Evolutionary conservation across 2,329 filamentous ascomycete genomes (phyloP), one percentile per base, ranked within the genome.

Genomic region (Dactylonectria macrodidyma): DNA sequence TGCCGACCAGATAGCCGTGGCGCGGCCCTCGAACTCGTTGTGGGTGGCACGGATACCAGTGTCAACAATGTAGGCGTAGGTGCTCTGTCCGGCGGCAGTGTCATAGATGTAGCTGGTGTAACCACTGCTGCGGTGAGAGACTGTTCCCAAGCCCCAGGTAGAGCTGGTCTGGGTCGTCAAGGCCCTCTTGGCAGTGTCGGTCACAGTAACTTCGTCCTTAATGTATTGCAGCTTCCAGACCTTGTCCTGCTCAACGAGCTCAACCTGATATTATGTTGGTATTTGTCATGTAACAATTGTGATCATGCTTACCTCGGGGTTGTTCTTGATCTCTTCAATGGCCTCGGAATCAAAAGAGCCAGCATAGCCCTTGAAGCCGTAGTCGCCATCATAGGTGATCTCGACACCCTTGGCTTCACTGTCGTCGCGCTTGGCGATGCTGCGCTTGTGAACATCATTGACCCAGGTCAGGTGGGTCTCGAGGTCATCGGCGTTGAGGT

Each of bases 41-140:
- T 92, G 90, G 5, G 84, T 82, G 24, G 81, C 80, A 54, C 80
- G 81, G 71, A 92, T 87, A 72, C 90, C 90, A 5, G 89, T 91
- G 78, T 92, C 90, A 54, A 92, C 85, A 24, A 92, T 79, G 77
- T 88, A 92, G 52, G 85, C 86, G 36, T 87, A 90, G 71, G 87
- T 87, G 44, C 84, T 85, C 52, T 59, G 54, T 11, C 75, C 75
- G 50, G 85, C 85, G 19, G 79, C 80, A 62, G 79, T 80, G 75
- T 89, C 86, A 69, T 87, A 89, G 56, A 84, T 76, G 76, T 89
- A 90, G 59, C 68, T 75, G 16, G 68, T 74, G 26, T 62, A 73
- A 44, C 76, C 78, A 1, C 60, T 60, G 1, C 59, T 26, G 34
- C 77, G 75, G 69, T 78, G 77, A 12, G 79, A 81, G 64, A 82